Base-by-base conservation (phyloP, 202 grass and related monocot species). In the Bolboschoenoplectus hybrid region DNA sequence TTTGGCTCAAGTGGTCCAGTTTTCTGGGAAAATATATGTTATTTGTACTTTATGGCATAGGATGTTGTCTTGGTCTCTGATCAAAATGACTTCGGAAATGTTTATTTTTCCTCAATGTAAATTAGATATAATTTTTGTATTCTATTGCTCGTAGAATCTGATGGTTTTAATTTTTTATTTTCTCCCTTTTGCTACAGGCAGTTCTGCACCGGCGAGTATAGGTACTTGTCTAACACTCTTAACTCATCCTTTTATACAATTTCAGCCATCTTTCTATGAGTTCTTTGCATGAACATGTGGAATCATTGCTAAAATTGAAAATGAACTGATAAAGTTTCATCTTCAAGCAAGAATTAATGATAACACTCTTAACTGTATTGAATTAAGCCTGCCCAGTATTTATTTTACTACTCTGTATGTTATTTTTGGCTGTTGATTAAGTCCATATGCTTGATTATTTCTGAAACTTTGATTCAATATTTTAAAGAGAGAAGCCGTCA, bases 201-300 rank as follows among this genome's bases (percentile, higher is more conserved):
- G 86, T 92, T 98, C 86, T 98, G 96, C 86, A 98, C 96, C 8
- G 96, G 96, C 19, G 96, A 98, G 81, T 89, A 94, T 88, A 98
- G 96, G 97, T 98, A 87, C 43, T 74, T 26, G 17, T 26, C 9
- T 14, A 63, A 3, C 9, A 35, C 46, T 56, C 12, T 67, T 55
- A 56, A 12, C 0, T 35, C 13, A 2, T 52, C 40, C 78, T 74
- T 3, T 47, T 20, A 39, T 38, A 32, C 6, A 9, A 46, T 19
- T 19, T 20, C 40, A 49, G 69, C 43, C 40, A 57, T 58, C 52
- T 58, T 46, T 61, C 43, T 5, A 56, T 79, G 86, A 16, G 10
- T 70, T 80, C 7, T 74, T 12, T 79, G 44, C 56, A 7, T 49
- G 78, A 9, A 67, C 40, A 39, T 43, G 12, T 84, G 66, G 1